A percentile compares a stretch with the other conserved stretches of the same genome.
These are phyloP conservation scores for Cyberlindnera meyerae DNA, from an alignment of 805 yeast species.

Conservation along the genomic window DNA sequence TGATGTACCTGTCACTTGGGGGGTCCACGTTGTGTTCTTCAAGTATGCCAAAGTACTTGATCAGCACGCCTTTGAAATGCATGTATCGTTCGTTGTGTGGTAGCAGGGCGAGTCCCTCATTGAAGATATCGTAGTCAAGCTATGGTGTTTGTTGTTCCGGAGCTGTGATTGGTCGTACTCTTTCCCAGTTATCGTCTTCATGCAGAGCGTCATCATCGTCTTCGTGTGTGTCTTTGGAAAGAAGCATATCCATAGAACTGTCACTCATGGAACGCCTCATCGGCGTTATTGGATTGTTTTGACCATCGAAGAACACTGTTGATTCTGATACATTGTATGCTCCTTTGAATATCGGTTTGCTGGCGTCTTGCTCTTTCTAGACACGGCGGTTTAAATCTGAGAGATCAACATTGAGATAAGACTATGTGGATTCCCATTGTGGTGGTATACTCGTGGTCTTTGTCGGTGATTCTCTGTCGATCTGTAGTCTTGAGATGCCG, in stretches of 20 bases:
- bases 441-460: not conserved
- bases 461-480: conserved; percentile 5
- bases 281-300: conserved; percentile 16
- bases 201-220: too few relatives aligned
- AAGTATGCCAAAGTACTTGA: conserved; percentile 14
- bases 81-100: conserved; percentile 6
- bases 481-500: conserved; percentile 11
- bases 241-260: conserved; percentile 18
- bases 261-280: conserved; percentile 21
- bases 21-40: conserved; percentile 15
- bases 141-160: conserved; percentile 1
- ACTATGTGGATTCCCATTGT: conserved; percentile 16
- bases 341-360: not conserved
- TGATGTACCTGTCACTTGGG: conserved; percentile 18
- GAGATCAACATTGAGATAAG: conserved; percentile 13
- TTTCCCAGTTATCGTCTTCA: too few relatives aligned
- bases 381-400: conserved; percentile 1
- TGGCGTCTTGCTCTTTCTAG: not conserved
- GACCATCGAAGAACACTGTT: conserved; percentile 14
- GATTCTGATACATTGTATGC: conserved; percentile 20
- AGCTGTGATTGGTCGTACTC: conserved; percentile 3
- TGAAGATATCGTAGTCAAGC: conserved; percentile 13
- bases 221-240: conserved; percentile 3
- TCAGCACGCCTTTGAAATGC: conserved; percentile 19
- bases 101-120: conserved; percentile 6